These are phyloP conservation scores for Leccinum broughii DNA, from an alignment of 768 basidiomycete genomes.

Conservation along the genomic window DNA sequence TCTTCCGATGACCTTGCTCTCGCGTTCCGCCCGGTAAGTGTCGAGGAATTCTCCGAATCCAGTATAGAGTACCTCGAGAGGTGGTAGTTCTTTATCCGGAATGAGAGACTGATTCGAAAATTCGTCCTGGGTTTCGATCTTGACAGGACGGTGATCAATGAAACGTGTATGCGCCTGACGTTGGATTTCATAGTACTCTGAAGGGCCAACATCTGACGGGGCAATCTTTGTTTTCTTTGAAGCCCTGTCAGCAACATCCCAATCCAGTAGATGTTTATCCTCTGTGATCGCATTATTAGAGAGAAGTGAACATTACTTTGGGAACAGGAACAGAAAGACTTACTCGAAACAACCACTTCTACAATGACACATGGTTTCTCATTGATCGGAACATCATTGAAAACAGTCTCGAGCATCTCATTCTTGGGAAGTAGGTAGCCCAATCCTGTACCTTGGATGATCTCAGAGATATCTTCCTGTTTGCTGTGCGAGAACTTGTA, in stretches of 20 bases:
- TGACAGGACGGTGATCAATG: background rate
- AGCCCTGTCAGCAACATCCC: background rate
- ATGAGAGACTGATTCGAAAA: no score
- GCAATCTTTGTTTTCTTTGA: background rate
- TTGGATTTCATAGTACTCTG: background rate
- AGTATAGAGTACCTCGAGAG: background rate
- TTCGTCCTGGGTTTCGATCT: background rate
- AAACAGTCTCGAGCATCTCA: background rate
- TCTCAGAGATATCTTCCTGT: background rate
- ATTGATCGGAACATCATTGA: background rate
- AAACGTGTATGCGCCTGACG: background rate
- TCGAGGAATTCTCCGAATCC: background rate
- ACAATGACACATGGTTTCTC: background rate
- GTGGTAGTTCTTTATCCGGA: background rate
- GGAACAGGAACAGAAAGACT: background rate
- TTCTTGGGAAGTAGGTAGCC: background rate
- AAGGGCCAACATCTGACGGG: background rate
- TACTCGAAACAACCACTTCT: background rate
- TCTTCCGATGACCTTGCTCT: background rate
- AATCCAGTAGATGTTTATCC: background rate
- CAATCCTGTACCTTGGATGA: background rate
- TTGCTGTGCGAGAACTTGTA: background rate
- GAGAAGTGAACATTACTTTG: background rate
- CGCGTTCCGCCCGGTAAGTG: background rate
- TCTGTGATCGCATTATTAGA: background rate